Evolutionary conservation across 352 stramenopile species (phyloP), one percentile per base, ranked within the genome.

Genomic region (Phytopythium montanum): DNA sequence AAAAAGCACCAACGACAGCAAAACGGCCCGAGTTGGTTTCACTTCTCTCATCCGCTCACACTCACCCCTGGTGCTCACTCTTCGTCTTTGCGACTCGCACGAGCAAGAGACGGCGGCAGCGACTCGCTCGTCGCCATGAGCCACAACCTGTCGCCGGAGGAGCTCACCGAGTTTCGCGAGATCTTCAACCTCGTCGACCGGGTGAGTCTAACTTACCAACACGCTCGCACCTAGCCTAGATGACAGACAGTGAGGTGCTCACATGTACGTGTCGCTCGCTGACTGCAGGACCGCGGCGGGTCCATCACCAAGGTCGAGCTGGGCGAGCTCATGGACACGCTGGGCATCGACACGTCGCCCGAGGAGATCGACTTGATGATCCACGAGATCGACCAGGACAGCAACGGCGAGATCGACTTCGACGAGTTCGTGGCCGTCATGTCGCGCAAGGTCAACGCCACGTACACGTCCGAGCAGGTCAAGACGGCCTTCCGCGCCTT

Each of bases 351-450:
- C 72, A 95, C 91, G 16, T 95, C 85, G 1, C 85, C 90, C 3
- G 69, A 98, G 65, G 93, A 98, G 57, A 97, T 98, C 48, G 90
- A 98, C 45, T 74, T 97, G 19, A 98, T 98, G 94, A 97, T 98
- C 62, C 80, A 95, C 49, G 94, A 98, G 61, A 98, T 98, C 66
- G 93, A 98, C 67, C 86, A 97, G 67, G 90, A 98, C 73, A 95
- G 82, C 66, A 97, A 97, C 55, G 92, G 91, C 26, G 92, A 97
- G 56, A 97, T 97, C 64, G 92, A 97, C 66, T 98, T 98, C 69
- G 87, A 97, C 69, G 94, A 98, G 67, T 98, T 98, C 61, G 90
- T 97, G 7, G 92, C 87, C 2, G 90, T 98, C 44, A 98, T 98
- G 92, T 97, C 88, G 18, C 81, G 91, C 39, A 98, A 97, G 64